phyloP scores from a whole-genome alignment of 2,329 filamentous ascomycete species.

The Epichloe amarillans region DNA sequence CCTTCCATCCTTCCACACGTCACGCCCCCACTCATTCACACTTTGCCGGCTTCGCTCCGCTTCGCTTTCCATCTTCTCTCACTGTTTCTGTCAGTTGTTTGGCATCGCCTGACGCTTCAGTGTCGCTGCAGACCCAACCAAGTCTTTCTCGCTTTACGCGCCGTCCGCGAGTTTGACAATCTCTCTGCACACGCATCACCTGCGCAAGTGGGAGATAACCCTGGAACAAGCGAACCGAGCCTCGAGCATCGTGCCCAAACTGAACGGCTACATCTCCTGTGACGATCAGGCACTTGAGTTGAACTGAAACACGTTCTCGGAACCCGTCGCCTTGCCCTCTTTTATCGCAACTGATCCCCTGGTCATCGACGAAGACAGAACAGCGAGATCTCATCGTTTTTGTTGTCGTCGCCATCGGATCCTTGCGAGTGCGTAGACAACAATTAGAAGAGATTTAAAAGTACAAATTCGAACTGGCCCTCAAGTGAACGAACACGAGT shows the following conservation, averaged over 20 bases:
- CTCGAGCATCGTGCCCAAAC: conserved; percentile 6
- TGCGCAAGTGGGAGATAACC: conserved; percentile 5
- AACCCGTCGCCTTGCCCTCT: conserved; percentile 16
- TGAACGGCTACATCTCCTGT: conserved; percentile 13
- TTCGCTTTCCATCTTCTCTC: conserved; percentile 9
- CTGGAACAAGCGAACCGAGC: conserved; percentile 8
- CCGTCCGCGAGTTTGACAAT: conserved; percentile 3
- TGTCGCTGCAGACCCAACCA: conserved; percentile 4
- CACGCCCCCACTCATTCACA: conserved; percentile 18
- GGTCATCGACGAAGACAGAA: conserved; percentile 21
- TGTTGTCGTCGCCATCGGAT: conserved; percentile 17
- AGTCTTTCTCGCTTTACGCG: conserved; percentile 5
- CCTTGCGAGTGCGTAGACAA: conserved; percentile 25
- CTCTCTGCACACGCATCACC: conserved; percentile 3
- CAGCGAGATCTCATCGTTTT: conserved; percentile 21
- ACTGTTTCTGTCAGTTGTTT: conserved; percentile 9
- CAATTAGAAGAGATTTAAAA: conserved; percentile 17
- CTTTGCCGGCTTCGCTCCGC: conserved; percentile 9
- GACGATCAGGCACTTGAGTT: conserved; percentile 16
- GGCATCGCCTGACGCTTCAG: conserved; percentile 10
- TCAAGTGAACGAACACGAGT: conserved; percentile 16
- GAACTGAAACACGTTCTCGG: conserved; percentile 32
- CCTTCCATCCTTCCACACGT: conserved; percentile 10
- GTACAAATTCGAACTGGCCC: conserved; percentile 14
- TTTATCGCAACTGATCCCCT: conserved; percentile 21